Evolutionary conservation across 257 asterid species (phyloP), one percentile per base, ranked within the genome.

Genomic region (Petrea volubilis): DNA sequence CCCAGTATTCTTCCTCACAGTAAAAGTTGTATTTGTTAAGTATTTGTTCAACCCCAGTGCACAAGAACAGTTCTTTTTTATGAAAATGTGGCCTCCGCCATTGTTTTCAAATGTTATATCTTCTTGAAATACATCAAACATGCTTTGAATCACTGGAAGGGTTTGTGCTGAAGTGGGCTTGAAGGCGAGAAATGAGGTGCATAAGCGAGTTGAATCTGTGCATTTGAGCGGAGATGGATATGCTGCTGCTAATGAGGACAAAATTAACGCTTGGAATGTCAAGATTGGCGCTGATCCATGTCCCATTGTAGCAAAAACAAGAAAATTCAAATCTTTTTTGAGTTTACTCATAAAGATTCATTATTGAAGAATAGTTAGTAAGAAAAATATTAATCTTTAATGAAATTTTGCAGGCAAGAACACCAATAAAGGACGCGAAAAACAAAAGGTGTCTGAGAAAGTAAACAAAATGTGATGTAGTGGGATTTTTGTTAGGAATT

Each of bases 41-140:
- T 94, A 94, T 60, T 73, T 72, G 10, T 72, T 82, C 53, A 80
- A 43, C 9, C 78, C 84, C 7, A 72, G 14, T 57, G 93, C 85
- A 74, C 99, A 94, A 83, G 99, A 88, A 80, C 99, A 94, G 84
- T 94, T 94, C 86, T 94, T 94, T 72, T 58, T 87, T 1, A 94
- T 79, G 76, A 94, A 94, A 43, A 94, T 17, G 71, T 94, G 91
- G 61, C 75, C 88, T 72, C 90, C 83, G 15, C 83, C 97, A 64
- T 82, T 82, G 25, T 93, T 97, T 74, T 94, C 99, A 23, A 82
- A 69, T 1, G 96, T 91, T 57, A 94, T 55, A 64, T 91, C 97
- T 46, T 79, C 81, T 31, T 84, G 86, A 24, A 91, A 66, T 5
- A 91, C 99, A 78, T 94, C 99, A 74, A 94, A 94, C 99, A 94